phyloP scores from a whole-genome alignment of 2,329 filamentous ascomycete species.

The Grosmannia huntii region DNA sequence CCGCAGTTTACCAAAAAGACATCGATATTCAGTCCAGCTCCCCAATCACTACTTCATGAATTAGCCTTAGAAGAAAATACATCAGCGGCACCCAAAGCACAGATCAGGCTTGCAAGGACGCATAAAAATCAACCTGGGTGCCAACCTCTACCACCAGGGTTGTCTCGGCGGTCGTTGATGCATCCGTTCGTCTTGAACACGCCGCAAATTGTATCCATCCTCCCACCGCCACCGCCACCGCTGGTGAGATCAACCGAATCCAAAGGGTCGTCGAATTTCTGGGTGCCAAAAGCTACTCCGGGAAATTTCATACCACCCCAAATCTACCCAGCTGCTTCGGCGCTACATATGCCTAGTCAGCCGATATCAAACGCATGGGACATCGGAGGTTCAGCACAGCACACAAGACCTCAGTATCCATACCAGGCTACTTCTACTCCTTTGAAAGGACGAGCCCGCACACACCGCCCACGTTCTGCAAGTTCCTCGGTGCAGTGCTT shows the following conservation, averaged over 20 bases:
- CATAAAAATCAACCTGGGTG: background rate
- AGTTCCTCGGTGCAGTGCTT: background rate
- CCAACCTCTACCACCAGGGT: constrained; percentile 1
- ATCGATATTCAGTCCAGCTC: background rate
- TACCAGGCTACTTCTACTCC: background rate
- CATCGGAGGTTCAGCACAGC: background rate
- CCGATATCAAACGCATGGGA: background rate
- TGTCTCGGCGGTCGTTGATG: background rate
- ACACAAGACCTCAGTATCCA: background rate
- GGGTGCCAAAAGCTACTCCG: background rate
- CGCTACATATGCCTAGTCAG: background rate
- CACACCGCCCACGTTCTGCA: background rate
- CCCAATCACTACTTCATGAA: background rate
- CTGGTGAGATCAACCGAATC: background rate
- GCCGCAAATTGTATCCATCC: background rate
- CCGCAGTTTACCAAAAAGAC: background rate
- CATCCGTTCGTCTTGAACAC: background rate
- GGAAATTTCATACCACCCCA: background rate
- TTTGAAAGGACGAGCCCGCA: background rate
- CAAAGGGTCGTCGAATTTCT: background rate
- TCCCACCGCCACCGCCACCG: constrained; percentile 8
- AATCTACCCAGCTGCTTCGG: background rate
- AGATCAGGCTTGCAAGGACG: background rate
- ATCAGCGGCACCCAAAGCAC: background rate
- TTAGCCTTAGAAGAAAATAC: background rate